phyloP scores from a whole-genome alignment of 2,329 filamentous ascomycete species.

The Phyllosticta citribraziliensis region DNA sequence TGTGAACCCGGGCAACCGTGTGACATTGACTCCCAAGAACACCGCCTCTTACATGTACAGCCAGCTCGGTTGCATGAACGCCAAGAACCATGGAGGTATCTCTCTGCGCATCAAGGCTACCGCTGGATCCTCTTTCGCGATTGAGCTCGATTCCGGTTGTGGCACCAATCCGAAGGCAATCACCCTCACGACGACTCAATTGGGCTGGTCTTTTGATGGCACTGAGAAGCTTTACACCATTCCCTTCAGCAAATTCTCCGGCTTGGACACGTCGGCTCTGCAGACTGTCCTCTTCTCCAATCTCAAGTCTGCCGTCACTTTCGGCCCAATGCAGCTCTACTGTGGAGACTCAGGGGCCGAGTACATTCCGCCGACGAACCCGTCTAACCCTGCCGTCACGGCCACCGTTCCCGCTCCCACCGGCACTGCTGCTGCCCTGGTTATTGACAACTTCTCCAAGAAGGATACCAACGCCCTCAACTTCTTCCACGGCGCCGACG shows the following conservation, averaged over 20 bases:
- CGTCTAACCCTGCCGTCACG: conserved; percentile 31
- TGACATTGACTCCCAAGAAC: conserved; percentile 43
- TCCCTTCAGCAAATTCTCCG: conserved; percentile 43
- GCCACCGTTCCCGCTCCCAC: conserved; percentile 42
- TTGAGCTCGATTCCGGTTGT: conserved; percentile 44
- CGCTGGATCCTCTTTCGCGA: conserved; percentile 39
- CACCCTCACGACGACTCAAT: conserved; percentile 36
- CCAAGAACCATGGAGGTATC: conserved; percentile 46
- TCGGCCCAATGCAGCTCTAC: conserved; percentile 51
- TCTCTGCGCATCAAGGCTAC: conserved; percentile 47
- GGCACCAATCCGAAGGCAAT: conserved; percentile 29
- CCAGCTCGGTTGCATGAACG: conserved; percentile 45
- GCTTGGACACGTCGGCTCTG: conserved; percentile 44
- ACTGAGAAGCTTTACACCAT: conserved; percentile 51
- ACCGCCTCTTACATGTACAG: conserved; percentile 49
- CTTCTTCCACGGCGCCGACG: conserved; percentile 58
- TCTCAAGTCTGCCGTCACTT: conserved; percentile 37
- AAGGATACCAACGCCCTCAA: conserved; percentile 47
- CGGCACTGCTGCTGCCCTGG: conserved; percentile 39
- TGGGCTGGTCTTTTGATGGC: conserved; percentile 52
- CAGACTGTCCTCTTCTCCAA: conserved; percentile 42
- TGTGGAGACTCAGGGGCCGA: conserved; percentile 43
- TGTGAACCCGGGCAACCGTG: conserved; percentile 35
- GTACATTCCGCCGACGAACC: conserved; percentile 36
- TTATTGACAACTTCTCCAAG: conserved; percentile 53